These are phyloP conservation scores for Helotiales sp. DNA, from an alignment of 2,329 filamentous ascomycete species.

Conservation along the genomic window DNA sequence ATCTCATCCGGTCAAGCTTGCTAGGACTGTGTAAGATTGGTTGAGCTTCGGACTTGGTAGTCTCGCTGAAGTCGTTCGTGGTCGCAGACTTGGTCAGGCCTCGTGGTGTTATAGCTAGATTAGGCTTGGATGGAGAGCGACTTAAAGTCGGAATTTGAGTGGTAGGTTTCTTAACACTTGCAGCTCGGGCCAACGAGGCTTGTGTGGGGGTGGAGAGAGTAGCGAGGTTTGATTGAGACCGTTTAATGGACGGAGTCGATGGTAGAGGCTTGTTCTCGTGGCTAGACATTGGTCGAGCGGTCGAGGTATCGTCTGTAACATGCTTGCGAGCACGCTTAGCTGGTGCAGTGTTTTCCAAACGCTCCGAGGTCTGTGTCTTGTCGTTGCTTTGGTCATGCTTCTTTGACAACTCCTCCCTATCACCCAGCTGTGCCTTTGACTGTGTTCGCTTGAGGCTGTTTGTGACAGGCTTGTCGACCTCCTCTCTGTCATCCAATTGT, in stretches of 20 bases:
- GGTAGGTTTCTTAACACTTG: slow-evolving; percentile 54
- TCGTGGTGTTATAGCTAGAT: slow-evolving; percentile 43
- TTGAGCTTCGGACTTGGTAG: slow-evolving; percentile 32
- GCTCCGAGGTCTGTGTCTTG: slow-evolving; percentile 11
- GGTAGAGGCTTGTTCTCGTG: slow-evolving; percentile 46
- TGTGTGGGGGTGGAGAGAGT: slow-evolving; percentile 78
- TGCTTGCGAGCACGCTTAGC: slow-evolving; percentile 73
- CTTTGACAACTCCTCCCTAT: slow-evolving; percentile 49
- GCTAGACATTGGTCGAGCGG: slow-evolving; percentile 58
- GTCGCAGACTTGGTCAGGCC: slow-evolving; percentile 54
- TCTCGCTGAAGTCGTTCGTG: slow-evolving; percentile 44
- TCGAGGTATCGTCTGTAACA: slow-evolving; percentile 68
- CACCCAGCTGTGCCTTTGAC: slow-evolving; percentile 64
- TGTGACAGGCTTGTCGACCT: too few species aligned
- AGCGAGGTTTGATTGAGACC: slow-evolving; percentile 47
- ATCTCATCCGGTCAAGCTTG: slow-evolving; percentile 52
- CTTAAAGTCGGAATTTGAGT: slow-evolving; percentile 47
- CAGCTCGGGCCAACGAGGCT: slow-evolving; percentile 64
- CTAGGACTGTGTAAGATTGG: slow-evolving; percentile 26
- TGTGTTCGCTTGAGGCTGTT: slow-evolving; percentile 49
- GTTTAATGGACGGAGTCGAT: slow-evolving; percentile 43
- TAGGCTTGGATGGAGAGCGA: slow-evolving; percentile 54
- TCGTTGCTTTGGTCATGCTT: slow-evolving; percentile 28
- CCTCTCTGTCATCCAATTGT: slow-evolving; percentile 53
- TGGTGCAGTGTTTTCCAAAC: slow-evolving; percentile 39